phyloP scores from a whole-genome alignment of 2,329 filamentous ascomycete species.

The Paraconiothyrium brasiliense region DNA sequence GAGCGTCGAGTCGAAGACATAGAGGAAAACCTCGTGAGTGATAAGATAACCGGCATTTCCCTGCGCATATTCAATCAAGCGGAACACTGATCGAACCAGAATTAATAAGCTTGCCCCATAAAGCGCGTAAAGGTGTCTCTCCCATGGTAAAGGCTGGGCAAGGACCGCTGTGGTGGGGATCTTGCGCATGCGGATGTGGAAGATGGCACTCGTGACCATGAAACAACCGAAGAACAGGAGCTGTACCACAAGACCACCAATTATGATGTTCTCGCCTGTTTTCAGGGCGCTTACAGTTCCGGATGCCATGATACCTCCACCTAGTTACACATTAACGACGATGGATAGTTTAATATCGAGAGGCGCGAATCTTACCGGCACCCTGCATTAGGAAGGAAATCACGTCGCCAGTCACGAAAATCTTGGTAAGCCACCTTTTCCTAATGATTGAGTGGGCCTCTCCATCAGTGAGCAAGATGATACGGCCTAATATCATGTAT shows the following conservation, averaged over 20 bases:
- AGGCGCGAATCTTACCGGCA: no score
- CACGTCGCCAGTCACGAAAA: no score
- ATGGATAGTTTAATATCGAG: no score
- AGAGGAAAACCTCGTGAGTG: constrained; percentile 54
- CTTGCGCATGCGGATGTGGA: constrained; percentile 31
- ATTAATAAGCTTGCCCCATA: constrained; percentile 58
- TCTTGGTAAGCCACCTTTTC: constrained; percentile 42
- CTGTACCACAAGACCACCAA: constrained; percentile 54
- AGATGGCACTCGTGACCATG: constrained; percentile 38
- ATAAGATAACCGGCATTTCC: constrained; percentile 58
- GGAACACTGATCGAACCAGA: constrained; percentile 59
- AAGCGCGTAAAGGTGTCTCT: constrained; percentile 52
- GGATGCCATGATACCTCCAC: constrained; percentile 30
- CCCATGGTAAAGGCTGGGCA: constrained; percentile 31
- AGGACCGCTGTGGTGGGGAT: constrained; percentile 16
- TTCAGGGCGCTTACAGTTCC: constrained; percentile 20
- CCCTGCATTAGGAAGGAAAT: no score
- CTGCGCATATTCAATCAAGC: constrained; percentile 58
- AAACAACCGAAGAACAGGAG: constrained; percentile 61
- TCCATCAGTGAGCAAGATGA: constrained; percentile 52
- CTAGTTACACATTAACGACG: constrained; percentile 7
- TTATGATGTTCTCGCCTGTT: constrained; percentile 31
- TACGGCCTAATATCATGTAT: constrained; percentile 60
- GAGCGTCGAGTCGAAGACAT: constrained; percentile 57
- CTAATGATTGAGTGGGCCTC: constrained; percentile 53